Evolutionary conservation across 306 rosid genomes (phyloP).

Genomic region (Rosa rugosa): DNA sequence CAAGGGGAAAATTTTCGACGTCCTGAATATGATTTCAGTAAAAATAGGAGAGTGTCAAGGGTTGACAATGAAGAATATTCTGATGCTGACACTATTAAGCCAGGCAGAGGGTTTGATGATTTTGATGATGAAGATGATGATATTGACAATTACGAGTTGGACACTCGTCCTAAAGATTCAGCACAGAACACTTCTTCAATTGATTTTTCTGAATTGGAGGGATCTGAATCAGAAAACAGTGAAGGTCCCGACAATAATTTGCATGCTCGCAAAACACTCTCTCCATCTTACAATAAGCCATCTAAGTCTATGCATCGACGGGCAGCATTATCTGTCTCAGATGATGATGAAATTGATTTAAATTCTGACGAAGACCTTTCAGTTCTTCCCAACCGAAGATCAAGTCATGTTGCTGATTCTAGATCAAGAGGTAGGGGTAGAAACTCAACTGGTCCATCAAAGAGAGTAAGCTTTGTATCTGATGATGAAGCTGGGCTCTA

Average conservation of each 20-base stretch:
- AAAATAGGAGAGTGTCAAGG: constrained; percentile 41
- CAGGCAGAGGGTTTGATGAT: constrained; percentile 86
- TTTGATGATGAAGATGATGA: constrained; percentile 86
- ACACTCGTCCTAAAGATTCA: constrained; percentile 41
- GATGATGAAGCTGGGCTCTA: constrained; percentile 68
- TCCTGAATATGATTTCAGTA: constrained; percentile 44
- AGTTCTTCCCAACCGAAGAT: constrained; percentile 56
- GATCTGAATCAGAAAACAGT: constrained; percentile 48
- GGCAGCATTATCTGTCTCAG: constrained; percentile 51
- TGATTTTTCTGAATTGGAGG: constrained; percentile 59
- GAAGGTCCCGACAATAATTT: constrained; percentile 32
- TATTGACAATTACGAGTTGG: constrained; percentile 83
- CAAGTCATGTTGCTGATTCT: constrained; percentile 55
- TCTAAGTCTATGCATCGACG: constrained; percentile 31
- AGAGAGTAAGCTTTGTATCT: constrained; percentile 76
- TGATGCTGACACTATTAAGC: constrained; percentile 43
- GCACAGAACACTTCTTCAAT: constrained; percentile 42
- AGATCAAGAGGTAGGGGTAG: constrained; percentile 47
- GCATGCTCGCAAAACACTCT: constrained; percentile 24
- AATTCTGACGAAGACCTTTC: constrained; percentile 49
- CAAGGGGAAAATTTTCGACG: constrained; percentile 45
- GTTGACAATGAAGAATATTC: constrained; percentile 46
- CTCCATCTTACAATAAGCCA: constrained; percentile 38
- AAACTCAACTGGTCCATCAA: constrained; percentile 40
- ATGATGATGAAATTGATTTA: constrained; percentile 56